These are phyloP conservation scores for Cephaloascus fragrans DNA, from an alignment of 805 yeast species.

Conservation along the genomic window DNA sequence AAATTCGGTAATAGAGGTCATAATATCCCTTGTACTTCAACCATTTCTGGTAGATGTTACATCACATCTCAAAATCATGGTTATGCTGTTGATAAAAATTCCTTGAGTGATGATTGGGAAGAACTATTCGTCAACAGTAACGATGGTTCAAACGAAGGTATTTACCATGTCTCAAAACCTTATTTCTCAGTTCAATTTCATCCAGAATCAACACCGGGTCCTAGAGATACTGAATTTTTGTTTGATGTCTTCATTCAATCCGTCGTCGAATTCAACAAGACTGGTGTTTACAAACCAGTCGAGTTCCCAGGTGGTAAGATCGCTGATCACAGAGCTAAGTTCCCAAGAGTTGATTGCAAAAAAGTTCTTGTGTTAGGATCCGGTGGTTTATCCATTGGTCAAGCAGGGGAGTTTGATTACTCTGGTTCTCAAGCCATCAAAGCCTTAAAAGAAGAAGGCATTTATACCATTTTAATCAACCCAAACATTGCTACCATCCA, in stretches of 20 bases:
- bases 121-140: constrained; percentile 93
- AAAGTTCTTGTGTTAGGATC: constrained; percentile 93
- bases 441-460: constrained; percentile 96
- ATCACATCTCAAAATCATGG: constrained; percentile 99
- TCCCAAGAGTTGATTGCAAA: constrained; percentile 76
- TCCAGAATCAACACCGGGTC: constrained; percentile 99
- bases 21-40: constrained; percentile 90
- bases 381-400: constrained; percentile 97
- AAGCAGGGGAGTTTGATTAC: constrained; percentile 98
- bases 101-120: constrained; percentile 77
- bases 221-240: constrained; percentile 95
- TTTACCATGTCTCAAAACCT: constrained; percentile 80
- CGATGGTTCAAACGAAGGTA: constrained; percentile 98
- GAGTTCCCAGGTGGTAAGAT: constrained; percentile 84
- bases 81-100: constrained; percentile 81
- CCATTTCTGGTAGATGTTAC: constrained; percentile 90
- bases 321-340: constrained; percentile 63
- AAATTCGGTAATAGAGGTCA: constrained; percentile 99
- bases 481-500: constrained; percentile 98
- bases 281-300: constrained; percentile 56
- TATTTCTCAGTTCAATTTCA: constrained; percentile 97
- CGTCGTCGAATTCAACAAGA: constrained; percentile 53
- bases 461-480: constrained; percentile 89
- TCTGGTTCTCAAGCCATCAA: constrained; percentile 99
- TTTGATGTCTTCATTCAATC: constrained; percentile 88